Base-by-base conservation (phyloP, 768 basidiomycete species). In the Leucocoprinus sp. region DNA sequence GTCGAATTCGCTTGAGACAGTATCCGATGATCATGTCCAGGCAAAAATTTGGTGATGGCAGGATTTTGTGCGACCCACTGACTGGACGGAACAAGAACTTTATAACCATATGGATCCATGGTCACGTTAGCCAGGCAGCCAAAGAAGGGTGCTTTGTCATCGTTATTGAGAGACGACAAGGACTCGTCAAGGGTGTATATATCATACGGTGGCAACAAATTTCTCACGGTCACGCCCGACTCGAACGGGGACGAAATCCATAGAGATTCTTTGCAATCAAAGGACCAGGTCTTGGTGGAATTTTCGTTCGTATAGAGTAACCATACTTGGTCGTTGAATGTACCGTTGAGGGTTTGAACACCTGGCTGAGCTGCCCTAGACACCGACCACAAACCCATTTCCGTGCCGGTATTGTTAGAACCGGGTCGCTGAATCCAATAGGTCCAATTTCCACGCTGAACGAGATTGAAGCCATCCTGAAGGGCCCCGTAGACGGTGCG, bases 281-380 rank as follows among this genome's bases (percentile, higher is more conserved):
- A 78, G 15, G 66, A 57, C 64, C 81, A 92, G 0, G 78, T 74
- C 48, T 66, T 64, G 3, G 92, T 86, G 36, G 55, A 38, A 55
- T 96, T 96, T 66, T 88, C 82, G 63, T 95, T 96, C 34, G 85
- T 79, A 64, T 78, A 93, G 4, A 96, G 63, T 55, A 95, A 42
- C 89, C 89, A 93, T 45, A 93, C 71, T 52, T 84, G 80, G 45
- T 81, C 80, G 8, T 69, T 69, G 57, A 75, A 71, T 19, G 57
- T 68, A 5, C 86, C 85, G 1, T 64, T 67, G 42, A 90, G 70
- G 4, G 57, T 75, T 60, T 93, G 89, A n/a, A 72, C 63, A 19
- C 59, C 64, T 3, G 61, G 1, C 26, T 92, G 71, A 14, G 71
- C 81, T 3, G 80, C 66, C 23, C 92, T 79, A 4, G 82, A 80